Evolutionary conservation across 2,329 filamentous ascomycete genomes (phyloP), one percentile per base, ranked within the genome.

Genomic region (Colletotrichum chlorophyti): DNA sequence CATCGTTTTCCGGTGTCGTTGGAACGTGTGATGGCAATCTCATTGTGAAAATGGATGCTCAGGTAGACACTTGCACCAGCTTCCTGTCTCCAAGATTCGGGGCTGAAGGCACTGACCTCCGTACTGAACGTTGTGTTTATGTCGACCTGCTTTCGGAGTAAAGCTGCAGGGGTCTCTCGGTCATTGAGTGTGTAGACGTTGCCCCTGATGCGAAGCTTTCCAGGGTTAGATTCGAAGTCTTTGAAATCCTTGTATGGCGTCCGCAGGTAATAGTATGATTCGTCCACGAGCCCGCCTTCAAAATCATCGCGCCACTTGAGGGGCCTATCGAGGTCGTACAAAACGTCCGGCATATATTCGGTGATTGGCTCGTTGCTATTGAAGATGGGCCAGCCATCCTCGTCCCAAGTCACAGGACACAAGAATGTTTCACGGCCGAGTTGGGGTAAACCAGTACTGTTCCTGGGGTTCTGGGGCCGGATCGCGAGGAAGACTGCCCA

Each of bases 71-170:
- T 55, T 2, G 32, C 60, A 10, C 60, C 58, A 11, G 60, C 60
- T 21, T 63, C 60, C 5, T 63, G 60, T 4, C 60, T 29, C 42
- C 24, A 51, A 3, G 45, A 49, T 5, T 32, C 35, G 3, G 60
- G 60, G 2, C 43, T 48, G 12, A 61, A 63, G 3, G 34, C 32
- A 35, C 52, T 54, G 6, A 63, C 21, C 15, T 63, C 48, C 2
- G 60, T 63, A 52, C 58, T 63, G 34, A 61, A 63, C 8, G 58
- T 63, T 8, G 58, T 58, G 31, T 63, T 61, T 29, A 63, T 17
- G 21, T 61, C 58, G 23, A 29, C 58, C 34, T 63, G 60, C 52
- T 61, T 63, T 14, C 60, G 60, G 1, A 63, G 48, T 2, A 63
- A 17, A 1, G 60, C 60, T 6, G 60, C 60, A 0, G 60, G 60